Evolutionary conservation across 352 stramenopile genomes (phyloP).

Genomic region (Aphanomyces cochlioides): DNA sequence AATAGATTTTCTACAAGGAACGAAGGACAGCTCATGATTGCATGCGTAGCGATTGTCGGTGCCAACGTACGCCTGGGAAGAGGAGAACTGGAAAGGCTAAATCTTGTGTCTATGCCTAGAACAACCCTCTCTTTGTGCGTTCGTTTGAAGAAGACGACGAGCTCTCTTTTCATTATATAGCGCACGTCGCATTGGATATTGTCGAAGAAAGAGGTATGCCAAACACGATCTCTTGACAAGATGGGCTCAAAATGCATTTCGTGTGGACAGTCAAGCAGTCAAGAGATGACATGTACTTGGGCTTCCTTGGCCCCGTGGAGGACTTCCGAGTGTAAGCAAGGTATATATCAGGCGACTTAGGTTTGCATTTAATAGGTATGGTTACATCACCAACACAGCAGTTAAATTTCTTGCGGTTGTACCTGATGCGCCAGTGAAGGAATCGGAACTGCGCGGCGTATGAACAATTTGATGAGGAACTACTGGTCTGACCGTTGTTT

Average conservation of each 20-base stretch:
- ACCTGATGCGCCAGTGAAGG: slow-evolving; percentile 65
- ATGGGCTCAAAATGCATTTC: slow-evolving; percentile 21
- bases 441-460: slow-evolving; percentile 74
- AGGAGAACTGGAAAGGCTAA: slow-evolving; percentile 24
- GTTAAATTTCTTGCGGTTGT: slow-evolving; percentile 80
- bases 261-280: slow-evolving; percentile 26
- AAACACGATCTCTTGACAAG: slow-evolving; percentile 46
- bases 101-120: slow-evolving; percentile 24
- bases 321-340: slow-evolving; percentile 72
- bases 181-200: slow-evolving; percentile 79
- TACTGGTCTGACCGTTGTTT: background rate
- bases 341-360: too few relatives aligned
- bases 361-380: slow-evolving; percentile 42
- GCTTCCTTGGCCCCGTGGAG: slow-evolving; percentile 78
- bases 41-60: slow-evolving; percentile 74
- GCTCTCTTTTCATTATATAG: slow-evolving; percentile 84
- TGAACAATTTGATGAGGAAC: background rate
- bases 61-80: slow-evolving; percentile 50
- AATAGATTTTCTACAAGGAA: too few relatives aligned
- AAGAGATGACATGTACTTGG: slow-evolving; percentile 85
- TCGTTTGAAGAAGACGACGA: slow-evolving; percentile 82
- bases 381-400: slow-evolving; percentile 83
- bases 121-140: slow-evolving; percentile 74
- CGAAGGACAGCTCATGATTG: slow-evolving; percentile 49
- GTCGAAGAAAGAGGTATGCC: slow-evolving; percentile 62